Conservation (phyloP, 2,329 filamentous ascomycete genomes). For the Penicillium sp. region DNA sequence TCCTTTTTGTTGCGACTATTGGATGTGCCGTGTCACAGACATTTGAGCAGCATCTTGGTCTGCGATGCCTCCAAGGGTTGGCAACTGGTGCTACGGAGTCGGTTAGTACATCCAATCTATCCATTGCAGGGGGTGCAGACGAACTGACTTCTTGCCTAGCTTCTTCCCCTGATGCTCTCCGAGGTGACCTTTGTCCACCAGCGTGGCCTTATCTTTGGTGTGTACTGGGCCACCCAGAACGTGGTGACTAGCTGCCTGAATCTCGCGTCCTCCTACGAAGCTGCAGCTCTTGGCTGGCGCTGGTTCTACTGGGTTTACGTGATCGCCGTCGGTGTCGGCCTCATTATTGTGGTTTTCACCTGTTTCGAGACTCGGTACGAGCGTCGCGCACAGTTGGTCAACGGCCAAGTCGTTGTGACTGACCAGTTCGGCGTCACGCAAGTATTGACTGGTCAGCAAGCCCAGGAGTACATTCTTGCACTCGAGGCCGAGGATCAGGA, state of each 20-base stretch:
- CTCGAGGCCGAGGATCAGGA: constrained; percentile 9
- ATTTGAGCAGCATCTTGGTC: constrained; percentile 43
- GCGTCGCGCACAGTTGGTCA: constrained; percentile 38
- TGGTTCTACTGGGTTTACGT: constrained; percentile 51
- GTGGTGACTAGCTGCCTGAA: constrained; percentile 38
- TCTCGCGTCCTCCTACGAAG: constrained; percentile 43
- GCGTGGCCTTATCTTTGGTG: constrained; percentile 40
- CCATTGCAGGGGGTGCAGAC: not conserved
- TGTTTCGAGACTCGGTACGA: constrained; percentile 48
- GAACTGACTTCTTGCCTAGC: constrained; percentile 8
- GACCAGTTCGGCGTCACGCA: constrained; percentile 47
- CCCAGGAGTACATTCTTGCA: constrained; percentile 19
- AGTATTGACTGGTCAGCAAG: constrained; percentile 38
- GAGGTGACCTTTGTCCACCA: constrained; percentile 50
- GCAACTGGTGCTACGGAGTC: constrained; percentile 47
- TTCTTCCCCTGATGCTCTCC: constrained; percentile 46
- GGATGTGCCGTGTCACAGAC: constrained; percentile 39
- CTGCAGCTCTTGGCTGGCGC: constrained; percentile 43
- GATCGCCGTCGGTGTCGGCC: constrained; percentile 40
- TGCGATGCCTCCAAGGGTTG: constrained; percentile 43
- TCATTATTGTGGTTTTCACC: constrained; percentile 45
- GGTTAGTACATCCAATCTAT: constrained; percentile 10
- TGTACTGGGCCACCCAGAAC: constrained; percentile 48
- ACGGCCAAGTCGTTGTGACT: constrained; percentile 43
- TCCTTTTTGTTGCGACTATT: constrained; percentile 41